Conservation (phyloP, 192 early-diverging fungal species). For the Gigaspora rosea region DNA sequence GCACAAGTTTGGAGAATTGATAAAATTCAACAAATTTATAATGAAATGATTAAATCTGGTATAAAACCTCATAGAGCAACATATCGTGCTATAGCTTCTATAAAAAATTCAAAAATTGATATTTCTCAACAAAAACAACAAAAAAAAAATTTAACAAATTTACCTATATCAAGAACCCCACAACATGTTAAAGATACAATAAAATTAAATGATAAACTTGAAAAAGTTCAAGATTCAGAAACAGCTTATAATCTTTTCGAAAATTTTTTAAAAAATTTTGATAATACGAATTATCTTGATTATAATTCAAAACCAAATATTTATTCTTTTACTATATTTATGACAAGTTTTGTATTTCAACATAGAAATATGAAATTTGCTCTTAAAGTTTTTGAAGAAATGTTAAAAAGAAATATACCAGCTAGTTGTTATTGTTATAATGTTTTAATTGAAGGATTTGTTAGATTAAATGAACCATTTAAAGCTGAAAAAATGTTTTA, state of each 20-base stretch:
- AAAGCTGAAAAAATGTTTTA: conserved; percentile 31
- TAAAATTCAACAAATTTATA: conserved; percentile 34
- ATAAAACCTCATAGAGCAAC: conserved; percentile 22
- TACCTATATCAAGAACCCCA: neutral
- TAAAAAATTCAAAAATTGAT: neutral
- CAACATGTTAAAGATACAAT: neutral
- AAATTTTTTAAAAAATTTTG: neutral
- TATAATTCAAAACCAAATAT: neutral
- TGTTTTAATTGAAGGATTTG: conserved; percentile 41
- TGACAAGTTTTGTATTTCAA: conserved; percentile 38
- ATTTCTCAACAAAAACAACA: neutral
- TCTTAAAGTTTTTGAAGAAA: conserved; percentile 37
- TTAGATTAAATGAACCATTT: conserved; percentile 35
- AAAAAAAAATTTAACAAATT: neutral
- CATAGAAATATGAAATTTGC: conserved; percentile 33
- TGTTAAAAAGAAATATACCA: conserved; percentile 31
- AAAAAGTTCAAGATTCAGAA: neutral
- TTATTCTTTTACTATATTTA: conserved; percentile 39
- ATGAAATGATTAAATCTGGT: conserved; percentile 35
- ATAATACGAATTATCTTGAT: neutral
- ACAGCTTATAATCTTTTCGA: neutral
- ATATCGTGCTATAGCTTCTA: neutral
- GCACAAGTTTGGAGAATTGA: conserved; percentile 36
- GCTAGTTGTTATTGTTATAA: conserved; percentile 37
- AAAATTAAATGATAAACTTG: neutral